Conservation (phyloP, 441 rosid genomes). For the Codiaeum variegatum region DNA sequence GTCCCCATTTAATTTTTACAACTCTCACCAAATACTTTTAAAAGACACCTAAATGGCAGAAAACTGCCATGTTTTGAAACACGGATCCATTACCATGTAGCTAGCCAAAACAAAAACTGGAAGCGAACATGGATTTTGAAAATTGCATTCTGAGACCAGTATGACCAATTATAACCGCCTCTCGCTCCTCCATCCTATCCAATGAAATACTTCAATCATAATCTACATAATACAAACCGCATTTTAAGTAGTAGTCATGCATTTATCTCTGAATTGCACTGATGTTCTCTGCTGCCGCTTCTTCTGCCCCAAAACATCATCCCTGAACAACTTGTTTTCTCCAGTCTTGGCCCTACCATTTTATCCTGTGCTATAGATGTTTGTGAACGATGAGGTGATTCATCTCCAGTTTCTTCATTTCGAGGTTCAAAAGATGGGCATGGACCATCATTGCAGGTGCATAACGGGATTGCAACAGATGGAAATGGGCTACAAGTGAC, state of each 20-base stretch:
- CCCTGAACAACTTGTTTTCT: constrained; percentile 77
- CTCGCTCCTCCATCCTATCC: neutral
- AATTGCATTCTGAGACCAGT: neutral
- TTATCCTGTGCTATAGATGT: constrained; percentile 56
- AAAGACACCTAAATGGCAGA: constrained; percentile 8
- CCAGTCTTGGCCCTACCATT: constrained; percentile 67
- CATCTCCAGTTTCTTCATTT: constrained; percentile 43
- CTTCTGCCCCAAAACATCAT: constrained; percentile 98
- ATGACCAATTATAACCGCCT: constrained; percentile 1
- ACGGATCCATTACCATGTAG: constrained; percentile 27
- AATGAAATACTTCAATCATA: constrained; percentile 2
- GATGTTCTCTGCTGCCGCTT: constrained; percentile 97
- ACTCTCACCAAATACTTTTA: constrained; percentile 18
- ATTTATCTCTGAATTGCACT: constrained; percentile 92
- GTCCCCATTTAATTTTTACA: constrained; percentile 26
- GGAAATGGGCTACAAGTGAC: constrained; percentile 94
- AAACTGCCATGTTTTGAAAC: constrained; percentile 19
- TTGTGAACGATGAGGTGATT: constrained; percentile 43
- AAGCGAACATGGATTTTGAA: constrained; percentile 32
- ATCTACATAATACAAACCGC: constrained; percentile 9
- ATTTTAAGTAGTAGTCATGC: constrained; percentile 34
- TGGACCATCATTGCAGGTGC: constrained; percentile 80
- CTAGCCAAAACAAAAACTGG: constrained; percentile 24
- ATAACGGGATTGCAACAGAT: constrained; percentile 72
- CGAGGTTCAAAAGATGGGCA: constrained; percentile 76